Evolutionary conservation across 2,329 filamentous ascomycete genomes (phyloP), one percentile per base, ranked within the genome.

Genomic region (Monosporascus sp.): DNA sequence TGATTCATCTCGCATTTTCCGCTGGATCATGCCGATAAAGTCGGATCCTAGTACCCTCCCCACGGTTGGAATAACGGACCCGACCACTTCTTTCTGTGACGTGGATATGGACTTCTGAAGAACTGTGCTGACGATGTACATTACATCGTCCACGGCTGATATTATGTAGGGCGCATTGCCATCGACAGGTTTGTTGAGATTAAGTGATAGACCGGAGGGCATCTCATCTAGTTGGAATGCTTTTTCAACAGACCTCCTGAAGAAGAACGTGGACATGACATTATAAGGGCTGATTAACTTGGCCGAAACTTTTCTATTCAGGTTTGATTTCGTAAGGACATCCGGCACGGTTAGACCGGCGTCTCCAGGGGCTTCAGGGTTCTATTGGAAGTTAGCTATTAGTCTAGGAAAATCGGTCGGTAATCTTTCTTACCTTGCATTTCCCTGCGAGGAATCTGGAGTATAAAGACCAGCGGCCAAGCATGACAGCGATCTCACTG

Each of bases 101-200:
- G 95, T 97, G 0, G 89, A 87, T 22, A 97, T 77, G 0, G 91
- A 89, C 59, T 93, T 87, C 59, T 95, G 88, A 7, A 97, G 78
- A 37, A 97, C 88, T 49, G 93, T 87, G 67, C 95, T 96, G 67
- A 96, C 89, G 63, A 99, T 97, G 72, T 97, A 99, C 93, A 99
- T 97, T 65, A 97, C 91, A 73, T 97, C 94, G 74, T 99, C 94
- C 8, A 99, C 92, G 0, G 93, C 92, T 2, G 92, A 91, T 44
- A 94, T 93, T 63, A 99, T 96, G 66, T 90, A 95, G 1, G 94
- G 94, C 3, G 91, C 82, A 62, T 91, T 91, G 54, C 86, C 82
- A 50, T 87, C 84, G 44, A 96, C 77, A 3, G 87, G 78, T 64
- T 80, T 88, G 64, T 80, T 86, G 43, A 87, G 78, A 65, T 86